phyloP scores from a whole-genome alignment of 2,329 filamentous ascomycete genomes.

The Aureobasidium lini region DNA sequence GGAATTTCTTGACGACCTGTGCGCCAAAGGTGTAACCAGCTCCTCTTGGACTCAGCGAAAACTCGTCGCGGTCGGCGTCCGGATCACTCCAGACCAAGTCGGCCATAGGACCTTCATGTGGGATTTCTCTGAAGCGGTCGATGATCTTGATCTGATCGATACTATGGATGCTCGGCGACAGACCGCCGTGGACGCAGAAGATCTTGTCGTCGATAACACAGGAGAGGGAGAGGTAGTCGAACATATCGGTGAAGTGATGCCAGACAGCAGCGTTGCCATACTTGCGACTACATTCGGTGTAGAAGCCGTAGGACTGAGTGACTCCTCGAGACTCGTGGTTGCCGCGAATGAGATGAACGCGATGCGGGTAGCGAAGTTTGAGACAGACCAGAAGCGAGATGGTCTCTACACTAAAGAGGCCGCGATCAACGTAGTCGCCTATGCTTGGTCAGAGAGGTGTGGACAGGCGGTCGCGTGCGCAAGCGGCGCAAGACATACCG shows the following conservation, averaged over 20 bases:
- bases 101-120: constrained; percentile 98
- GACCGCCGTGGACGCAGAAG: constrained; percentile 93
- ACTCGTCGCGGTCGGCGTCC: constrained; percentile 94
- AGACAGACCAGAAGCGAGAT: constrained; percentile 96
- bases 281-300: constrained; percentile 95
- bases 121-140: constrained; percentile 96
- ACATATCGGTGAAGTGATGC: constrained; percentile 99
- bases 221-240: constrained; percentile 92
- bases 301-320: constrained; percentile 98
- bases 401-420: constrained; percentile 97
- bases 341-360: constrained; percentile 90
- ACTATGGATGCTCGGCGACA: constrained; percentile 70
- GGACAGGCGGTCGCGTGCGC: constrained; percentile 11
- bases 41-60: constrained; percentile 84
- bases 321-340: constrained; percentile 79
- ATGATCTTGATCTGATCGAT: constrained; percentile 99
- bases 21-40: constrained; percentile 97
- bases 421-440: constrained; percentile 93
- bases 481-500: constrained; percentile 47
- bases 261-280: constrained; percentile 98
- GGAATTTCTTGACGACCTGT: constrained; percentile 96
- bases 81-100: constrained; percentile 98
- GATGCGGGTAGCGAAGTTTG: constrained; percentile 91
- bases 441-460: constrained; percentile 6
- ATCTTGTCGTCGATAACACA: constrained; percentile 99